phyloP scores from a whole-genome alignment of 345 rosid genomes.

The Adansonia digitata region DNA sequence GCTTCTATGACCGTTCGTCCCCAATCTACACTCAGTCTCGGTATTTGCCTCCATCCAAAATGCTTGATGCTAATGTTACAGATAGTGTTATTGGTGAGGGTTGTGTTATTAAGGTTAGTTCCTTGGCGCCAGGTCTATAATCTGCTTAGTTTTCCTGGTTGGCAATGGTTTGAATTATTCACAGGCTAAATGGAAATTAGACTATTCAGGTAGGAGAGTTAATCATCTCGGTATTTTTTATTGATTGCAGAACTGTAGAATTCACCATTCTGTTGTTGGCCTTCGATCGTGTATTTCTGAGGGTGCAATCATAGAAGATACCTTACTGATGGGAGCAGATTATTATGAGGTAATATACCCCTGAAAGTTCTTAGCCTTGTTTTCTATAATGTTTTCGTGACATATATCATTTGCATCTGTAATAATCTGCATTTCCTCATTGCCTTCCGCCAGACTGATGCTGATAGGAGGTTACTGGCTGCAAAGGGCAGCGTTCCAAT shows the following conservation, averaged over 20 bases:
- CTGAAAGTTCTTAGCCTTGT: background rate
- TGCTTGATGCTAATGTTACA: constrained; percentile 94
- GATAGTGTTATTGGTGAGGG: constrained; percentile 95
- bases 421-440: background rate
- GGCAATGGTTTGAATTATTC: background rate
- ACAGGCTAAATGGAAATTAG: background rate
- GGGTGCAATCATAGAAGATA: constrained; percentile 90
- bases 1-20: constrained; percentile 90
- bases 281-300: constrained; percentile 91
- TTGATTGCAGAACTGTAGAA: constrained; percentile 50
- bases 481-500: constrained; percentile 87
- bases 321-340: constrained; percentile 91
- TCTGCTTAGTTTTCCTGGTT: background rate
- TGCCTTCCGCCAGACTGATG: background rate
- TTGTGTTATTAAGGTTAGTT: constrained; percentile 68
- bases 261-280: constrained; percentile 93
- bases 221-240: background rate
- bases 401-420: background rate
- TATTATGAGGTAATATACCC: constrained; percentile 27
- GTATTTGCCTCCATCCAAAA: constrained; percentile 88
- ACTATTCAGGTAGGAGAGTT: too few relatives aligned
- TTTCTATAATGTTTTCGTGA: background rate
- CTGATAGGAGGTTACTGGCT: constrained; percentile 4
- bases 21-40: constrained; percentile 96
- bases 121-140: background rate